Conservation (phyloP, 352 stramenopile species). For the Saprolegnia parasitica region DNA sequence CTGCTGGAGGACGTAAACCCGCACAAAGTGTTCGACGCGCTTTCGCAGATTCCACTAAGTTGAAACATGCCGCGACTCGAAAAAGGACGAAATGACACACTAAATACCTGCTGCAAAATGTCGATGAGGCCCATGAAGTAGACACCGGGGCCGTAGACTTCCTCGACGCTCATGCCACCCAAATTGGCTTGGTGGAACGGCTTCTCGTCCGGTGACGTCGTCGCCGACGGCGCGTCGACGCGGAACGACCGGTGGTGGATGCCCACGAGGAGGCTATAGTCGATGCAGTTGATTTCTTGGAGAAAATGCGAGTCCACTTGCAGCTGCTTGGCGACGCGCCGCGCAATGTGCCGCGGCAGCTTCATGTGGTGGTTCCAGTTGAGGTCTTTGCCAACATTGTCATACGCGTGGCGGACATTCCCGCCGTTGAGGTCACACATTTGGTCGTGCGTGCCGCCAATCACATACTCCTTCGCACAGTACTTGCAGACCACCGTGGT, state of each 20-base stretch:
- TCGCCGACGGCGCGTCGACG: constrained; percentile 39
- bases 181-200: constrained; percentile 46
- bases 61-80: neutral
- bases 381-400: constrained; percentile 77
- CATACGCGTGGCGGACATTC: constrained; percentile 67
- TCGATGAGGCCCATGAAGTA: constrained; percentile 96
- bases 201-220: constrained; percentile 35
- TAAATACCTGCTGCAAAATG: constrained; percentile 82
- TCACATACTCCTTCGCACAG: constrained; percentile 56
- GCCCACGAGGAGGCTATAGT: constrained; percentile 93
- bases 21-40: constrained; percentile 79
- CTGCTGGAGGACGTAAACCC: constrained; percentile 65
- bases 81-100: neutral
- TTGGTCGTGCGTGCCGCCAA: constrained; percentile 67
- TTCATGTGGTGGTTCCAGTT: constrained; percentile 84
- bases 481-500: constrained; percentile 71
- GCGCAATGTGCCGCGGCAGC: constrained; percentile 46
- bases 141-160: constrained; percentile 87
- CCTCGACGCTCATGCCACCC: constrained; percentile 66
- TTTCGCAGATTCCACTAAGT: constrained; percentile 87
- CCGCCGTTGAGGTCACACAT: constrained; percentile 60
- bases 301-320: constrained; percentile 87
- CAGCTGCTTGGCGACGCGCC: constrained; percentile 65
- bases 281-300: constrained; percentile 90
- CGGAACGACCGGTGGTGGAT: constrained; percentile 89